phyloP scores from a whole-genome alignment of 345 rosid genomes.

The Conringia planisiliqua region DNA sequence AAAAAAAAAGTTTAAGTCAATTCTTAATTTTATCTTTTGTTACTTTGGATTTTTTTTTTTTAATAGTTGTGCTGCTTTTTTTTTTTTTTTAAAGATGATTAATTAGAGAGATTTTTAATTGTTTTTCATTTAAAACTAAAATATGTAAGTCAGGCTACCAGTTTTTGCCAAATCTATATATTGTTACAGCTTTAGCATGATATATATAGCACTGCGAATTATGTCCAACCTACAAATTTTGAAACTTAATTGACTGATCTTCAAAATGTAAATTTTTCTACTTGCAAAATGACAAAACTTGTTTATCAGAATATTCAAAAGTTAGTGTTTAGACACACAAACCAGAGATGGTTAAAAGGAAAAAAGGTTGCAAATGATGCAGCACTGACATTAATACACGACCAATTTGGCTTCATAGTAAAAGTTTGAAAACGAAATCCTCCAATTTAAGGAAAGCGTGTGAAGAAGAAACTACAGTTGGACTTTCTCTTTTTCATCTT shows the following conservation, averaged over 20 bases:
- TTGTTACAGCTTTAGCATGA: background rate
- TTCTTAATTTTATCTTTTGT: no score
- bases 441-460: constrained; percentile 12
- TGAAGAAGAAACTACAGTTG: background rate
- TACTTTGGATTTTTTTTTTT: no score
- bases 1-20: no score
- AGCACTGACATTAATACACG: constrained; percentile 5
- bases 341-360: background rate
- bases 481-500: background rate
- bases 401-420: background rate
- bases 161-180: background rate
- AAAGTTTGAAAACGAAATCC: constrained; percentile 11
- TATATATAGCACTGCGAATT: no score
- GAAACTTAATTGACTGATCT: background rate
- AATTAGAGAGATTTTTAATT: background rate
- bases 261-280: background rate
- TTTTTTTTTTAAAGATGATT: no score
- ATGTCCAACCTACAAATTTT: background rate
- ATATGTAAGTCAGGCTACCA: background rate
- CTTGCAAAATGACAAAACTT: background rate
- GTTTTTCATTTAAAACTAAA: background rate
- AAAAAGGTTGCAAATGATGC: background rate
- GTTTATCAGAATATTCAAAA: no score
- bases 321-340: background rate
- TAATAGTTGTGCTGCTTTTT: no score